A percentile compares a stretch with the other conserved stretches of the same genome.
Evolutionary conservation across 2,329 filamentous ascomycete genomes (phyloP).

Genomic region (Beauveria asiatica): DNA sequence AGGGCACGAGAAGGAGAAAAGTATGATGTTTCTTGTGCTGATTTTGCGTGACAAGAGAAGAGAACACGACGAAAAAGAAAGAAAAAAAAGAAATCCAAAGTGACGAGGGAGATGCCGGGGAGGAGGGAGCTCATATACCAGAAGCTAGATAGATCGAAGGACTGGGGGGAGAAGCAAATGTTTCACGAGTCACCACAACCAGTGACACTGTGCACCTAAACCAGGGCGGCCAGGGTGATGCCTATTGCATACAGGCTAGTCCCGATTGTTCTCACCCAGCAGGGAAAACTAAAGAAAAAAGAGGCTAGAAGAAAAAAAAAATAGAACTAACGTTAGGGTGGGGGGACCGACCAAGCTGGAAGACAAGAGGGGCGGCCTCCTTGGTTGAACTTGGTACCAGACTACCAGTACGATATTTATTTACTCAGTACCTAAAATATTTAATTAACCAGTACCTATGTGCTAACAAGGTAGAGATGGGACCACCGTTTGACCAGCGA

Average conservation of each 20-base stretch:
- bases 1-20: background rate
- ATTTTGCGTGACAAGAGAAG: slow-evolving; percentile 3
- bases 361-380: background rate
- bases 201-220: background rate
- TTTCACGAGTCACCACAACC: slow-evolving; percentile 1
- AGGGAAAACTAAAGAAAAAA: too few species aligned
- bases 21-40: background rate
- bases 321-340: background rate
- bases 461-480: too few species aligned
- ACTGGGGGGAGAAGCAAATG: background rate
- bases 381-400: too few species aligned
- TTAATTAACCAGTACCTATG: too few species aligned
- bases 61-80: too few species aligned
- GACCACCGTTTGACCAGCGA: too few species aligned
- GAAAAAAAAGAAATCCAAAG: background rate
- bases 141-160: background rate
- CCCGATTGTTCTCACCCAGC: background rate
- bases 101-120: background rate
- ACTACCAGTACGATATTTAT: too few species aligned
- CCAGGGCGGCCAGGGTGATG: too few species aligned
- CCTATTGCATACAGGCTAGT: background rate
- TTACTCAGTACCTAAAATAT: too few species aligned
- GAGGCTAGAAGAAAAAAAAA: background rate
- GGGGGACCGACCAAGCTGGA: slow-evolving; percentile 1
- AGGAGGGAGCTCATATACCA: slow-evolving; percentile 4